phyloP scores from a whole-genome alignment of 768 basidiomycete species.

The Amanita thiersii region DNA sequence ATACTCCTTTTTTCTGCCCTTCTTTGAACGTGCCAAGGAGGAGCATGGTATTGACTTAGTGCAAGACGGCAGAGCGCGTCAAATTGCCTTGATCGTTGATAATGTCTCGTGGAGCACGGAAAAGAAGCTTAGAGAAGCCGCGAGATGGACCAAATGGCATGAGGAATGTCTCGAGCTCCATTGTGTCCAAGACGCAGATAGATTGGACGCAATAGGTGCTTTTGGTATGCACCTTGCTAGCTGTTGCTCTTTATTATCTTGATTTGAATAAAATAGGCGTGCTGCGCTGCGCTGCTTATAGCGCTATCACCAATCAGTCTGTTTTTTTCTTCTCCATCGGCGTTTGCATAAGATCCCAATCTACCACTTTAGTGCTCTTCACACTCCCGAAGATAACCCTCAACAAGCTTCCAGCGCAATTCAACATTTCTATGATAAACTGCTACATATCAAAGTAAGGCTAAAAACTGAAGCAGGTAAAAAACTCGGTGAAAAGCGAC shows the following conservation, averaged over 20 bases:
- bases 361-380: conserved; percentile 26
- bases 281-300: conserved; percentile 65
- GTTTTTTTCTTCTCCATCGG: conserved; percentile 10
- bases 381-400: conserved; percentile 41
- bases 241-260: conserved; percentile 7
- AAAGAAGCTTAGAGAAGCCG: conserved; percentile 49
- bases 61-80: conserved; percentile 47
- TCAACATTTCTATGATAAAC: conserved; percentile 82
- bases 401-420: conserved; percentile 46
- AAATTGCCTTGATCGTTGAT: conserved; percentile 57
- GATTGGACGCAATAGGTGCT: conserved; percentile 75
- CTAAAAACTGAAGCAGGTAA: conserved; percentile 76
- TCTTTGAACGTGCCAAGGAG: conserved; percentile 40
- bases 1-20: conserved; percentile 58
- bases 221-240: conserved; percentile 44
- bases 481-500: conserved; percentile 59
- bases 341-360: conserved; percentile 8
- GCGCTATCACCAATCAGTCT: conserved; percentile 43
- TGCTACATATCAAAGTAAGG: conserved; percentile 61
- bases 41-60: conserved; percentile 47
- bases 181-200: conserved; percentile 75
- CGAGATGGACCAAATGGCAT: conserved; percentile 61
- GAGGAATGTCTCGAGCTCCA: conserved; percentile 66
- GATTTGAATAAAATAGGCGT: conserved; percentile 29
- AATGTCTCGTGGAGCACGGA: conserved; percentile 86